These are phyloP conservation scores for Allium fistulosum DNA, from an alignment of 106 monocot genomes.

Conservation along the genomic window DNA sequence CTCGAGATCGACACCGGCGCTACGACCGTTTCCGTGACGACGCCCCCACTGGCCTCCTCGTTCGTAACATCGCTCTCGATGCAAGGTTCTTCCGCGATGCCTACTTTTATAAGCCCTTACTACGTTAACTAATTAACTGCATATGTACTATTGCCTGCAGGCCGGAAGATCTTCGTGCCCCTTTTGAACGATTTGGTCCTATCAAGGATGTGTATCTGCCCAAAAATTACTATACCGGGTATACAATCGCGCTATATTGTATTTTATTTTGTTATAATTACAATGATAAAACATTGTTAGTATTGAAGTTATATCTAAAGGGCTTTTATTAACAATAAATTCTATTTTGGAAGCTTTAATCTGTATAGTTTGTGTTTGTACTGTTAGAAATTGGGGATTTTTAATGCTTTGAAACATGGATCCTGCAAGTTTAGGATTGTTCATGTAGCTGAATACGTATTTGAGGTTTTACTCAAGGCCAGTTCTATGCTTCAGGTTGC, in stretches of 20 bases:
- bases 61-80: conserved; percentile 84
- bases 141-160: conserved; percentile 17
- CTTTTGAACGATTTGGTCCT: conserved; percentile 88
- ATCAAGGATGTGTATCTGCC: conserved; percentile 94
- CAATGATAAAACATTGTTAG: too few relatives aligned
- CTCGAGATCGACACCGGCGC: conserved; percentile 30
- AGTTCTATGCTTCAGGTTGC: too few relatives aligned
- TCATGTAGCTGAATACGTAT: too few relatives aligned
- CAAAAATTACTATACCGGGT: conserved; percentile 92
- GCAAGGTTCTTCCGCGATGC: conserved; percentile 33
- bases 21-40: conserved; percentile 35
- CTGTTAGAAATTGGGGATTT: too few relatives aligned
- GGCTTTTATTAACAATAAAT: too few relatives aligned
- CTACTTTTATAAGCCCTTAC: not conserved
- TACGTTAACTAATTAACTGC: not conserved
- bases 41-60: conserved; percentile 66
- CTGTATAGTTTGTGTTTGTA: too few relatives aligned
- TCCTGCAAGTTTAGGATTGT: too few relatives aligned
- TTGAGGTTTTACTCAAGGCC: too few relatives aligned
- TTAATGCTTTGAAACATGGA: too few relatives aligned
- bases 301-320: too few relatives aligned
- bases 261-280: too few relatives aligned
- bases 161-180: conserved; percentile 70
- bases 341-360: too few relatives aligned
- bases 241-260: not conserved